These are phyloP conservation scores for Puccinia novopanici DNA, from an alignment of 1,284 basidiomycete species.

Conservation along the genomic window DNA sequence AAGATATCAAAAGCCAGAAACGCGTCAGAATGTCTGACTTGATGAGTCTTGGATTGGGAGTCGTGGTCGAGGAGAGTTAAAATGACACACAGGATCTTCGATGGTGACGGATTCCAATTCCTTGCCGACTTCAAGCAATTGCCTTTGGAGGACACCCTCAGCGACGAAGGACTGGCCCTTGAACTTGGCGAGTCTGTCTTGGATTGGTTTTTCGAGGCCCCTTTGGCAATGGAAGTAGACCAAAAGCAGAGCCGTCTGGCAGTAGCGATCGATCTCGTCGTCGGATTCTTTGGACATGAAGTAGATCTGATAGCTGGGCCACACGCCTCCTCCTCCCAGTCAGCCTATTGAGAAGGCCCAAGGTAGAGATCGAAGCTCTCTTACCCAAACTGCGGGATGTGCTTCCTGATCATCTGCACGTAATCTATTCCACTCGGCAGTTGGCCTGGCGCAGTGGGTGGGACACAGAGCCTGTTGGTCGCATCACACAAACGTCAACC, in stretches of 20 bases:
- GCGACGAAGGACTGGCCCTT: slow-evolving; percentile 6
- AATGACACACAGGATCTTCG: slow-evolving; percentile 11
- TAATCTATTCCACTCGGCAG: slow-evolving; percentile 1
- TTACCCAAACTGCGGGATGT: slow-evolving; percentile 39
- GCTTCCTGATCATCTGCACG: background rate
- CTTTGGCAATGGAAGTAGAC: slow-evolving; percentile 25
- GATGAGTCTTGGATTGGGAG: background rate
- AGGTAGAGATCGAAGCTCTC: background rate
- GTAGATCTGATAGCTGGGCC: slow-evolving; percentile 39
- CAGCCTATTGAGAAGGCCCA: background rate
- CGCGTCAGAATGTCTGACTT: background rate
- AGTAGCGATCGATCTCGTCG: slow-evolving; percentile 3
- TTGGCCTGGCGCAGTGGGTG: slow-evolving; percentile 14
- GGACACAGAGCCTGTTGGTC: slow-evolving; percentile 33
- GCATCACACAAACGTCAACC: background rate
- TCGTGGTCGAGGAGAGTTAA: background rate
- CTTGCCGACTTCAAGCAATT: background rate
- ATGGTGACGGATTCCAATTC: slow-evolving; percentile 21
- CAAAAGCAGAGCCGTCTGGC: slow-evolving; percentile 6
- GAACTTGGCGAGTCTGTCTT: background rate
- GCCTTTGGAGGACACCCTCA: slow-evolving; percentile 2
- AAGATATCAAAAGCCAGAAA: too few species aligned
- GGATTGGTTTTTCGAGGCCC: slow-evolving; percentile 1
- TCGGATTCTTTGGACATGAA: slow-evolving; percentile 22
- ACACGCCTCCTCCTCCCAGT: background rate